Conservation (phyloP, 768 basidiomycete genomes). For the Tephrocybe sp. region DNA sequence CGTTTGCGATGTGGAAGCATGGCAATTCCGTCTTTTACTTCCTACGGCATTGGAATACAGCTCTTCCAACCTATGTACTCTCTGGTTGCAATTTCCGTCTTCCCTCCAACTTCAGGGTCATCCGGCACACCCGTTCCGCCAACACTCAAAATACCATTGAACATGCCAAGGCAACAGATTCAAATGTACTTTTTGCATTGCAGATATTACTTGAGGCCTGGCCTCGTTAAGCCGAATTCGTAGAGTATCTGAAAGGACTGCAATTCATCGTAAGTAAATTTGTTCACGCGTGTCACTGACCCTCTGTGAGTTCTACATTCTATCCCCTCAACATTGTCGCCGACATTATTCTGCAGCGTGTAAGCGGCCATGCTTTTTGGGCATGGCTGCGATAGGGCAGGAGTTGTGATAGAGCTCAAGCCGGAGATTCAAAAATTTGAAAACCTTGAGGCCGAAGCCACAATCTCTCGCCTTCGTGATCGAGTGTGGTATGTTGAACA, state of each 20-base stretch:
- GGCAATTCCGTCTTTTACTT: slow-evolving; percentile 29
- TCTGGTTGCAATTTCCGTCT: slow-evolving; percentile 15
- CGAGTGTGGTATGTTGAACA: slow-evolving; percentile 24
- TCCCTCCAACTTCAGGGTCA: slow-evolving; percentile 20
- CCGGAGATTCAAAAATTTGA: slow-evolving; percentile 18
- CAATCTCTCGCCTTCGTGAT: slow-evolving; percentile 24
- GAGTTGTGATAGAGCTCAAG: slow-evolving; percentile 22
- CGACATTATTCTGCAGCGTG: background rate
- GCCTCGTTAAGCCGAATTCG: slow-evolving; percentile 17
- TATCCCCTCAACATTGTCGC: too few species aligned
- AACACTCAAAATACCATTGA: slow-evolving; percentile 29
- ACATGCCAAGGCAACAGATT: slow-evolving; percentile 16
- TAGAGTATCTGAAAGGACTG: slow-evolving; percentile 22
- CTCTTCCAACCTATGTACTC: slow-evolving; percentile 21
- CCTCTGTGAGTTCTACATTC: slow-evolving; percentile 13
- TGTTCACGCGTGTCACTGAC: slow-evolving; percentile 5
- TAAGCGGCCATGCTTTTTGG: slow-evolving; percentile 35
- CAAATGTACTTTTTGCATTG: slow-evolving; percentile 20
- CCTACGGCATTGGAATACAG: slow-evolving; percentile 21
- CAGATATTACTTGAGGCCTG: slow-evolving; percentile 29
- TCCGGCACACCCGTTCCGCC: slow-evolving; percentile 27
- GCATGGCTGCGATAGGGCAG: slow-evolving; percentile 23
- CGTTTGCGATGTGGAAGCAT: slow-evolving; percentile 18
- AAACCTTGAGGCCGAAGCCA: slow-evolving; percentile 7
- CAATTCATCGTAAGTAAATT: slow-evolving; percentile 22